Evolutionary conservation across 1,284 basidiomycete species (phyloP), one percentile per base, ranked within the genome.

Genomic region (Sporisorium iseilematis-ciliati): DNA sequence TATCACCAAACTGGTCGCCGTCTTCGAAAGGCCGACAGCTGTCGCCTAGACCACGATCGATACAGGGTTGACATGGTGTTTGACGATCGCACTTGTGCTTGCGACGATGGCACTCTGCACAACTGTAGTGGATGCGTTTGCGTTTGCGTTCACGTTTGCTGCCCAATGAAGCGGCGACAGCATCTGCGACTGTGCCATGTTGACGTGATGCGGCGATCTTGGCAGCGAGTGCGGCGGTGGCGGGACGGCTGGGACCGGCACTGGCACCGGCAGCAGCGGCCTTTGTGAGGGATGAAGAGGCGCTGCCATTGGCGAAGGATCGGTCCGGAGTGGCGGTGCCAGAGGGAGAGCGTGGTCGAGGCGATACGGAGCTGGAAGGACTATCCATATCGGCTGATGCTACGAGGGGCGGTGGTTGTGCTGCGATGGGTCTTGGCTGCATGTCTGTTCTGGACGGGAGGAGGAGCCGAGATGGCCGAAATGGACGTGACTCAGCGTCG

Each of bases 21-120:
- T 80, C 77, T 31, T 82, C 79, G 40, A 82, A 83, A 0, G 78
- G 77, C 20, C 82, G 60, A 43, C 82, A 84, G 41, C 64, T 57
- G 31, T 82, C 81, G 20, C 70, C 80, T 2, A 82, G 56, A 23
- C 82, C 81, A 23, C 82, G 76, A 26, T 84, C 81, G 48, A 82
- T 70, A 63, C 82, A 84, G 3, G 82, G 76, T 38, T 79, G 73
- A 51, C 81, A 82, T 3, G 81, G 81, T 2, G 77, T 82, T 45
- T 82, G 78, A 33, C 81, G 76, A 65, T 82, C 81, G 50, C 81
- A 82, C 60, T 80, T 80, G 75, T 82, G 81, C 58, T 82, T 82
- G 10, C 81, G 68, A 42, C 81, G 67, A 60, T 82, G 81, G 29
- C 81, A 82, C 53, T 84, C 82, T 12, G 82, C 77, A 41, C 82